Base-by-base conservation (phyloP, 2,329 filamentous ascomycete genomes). In the Juglanconis sp. region DNA sequence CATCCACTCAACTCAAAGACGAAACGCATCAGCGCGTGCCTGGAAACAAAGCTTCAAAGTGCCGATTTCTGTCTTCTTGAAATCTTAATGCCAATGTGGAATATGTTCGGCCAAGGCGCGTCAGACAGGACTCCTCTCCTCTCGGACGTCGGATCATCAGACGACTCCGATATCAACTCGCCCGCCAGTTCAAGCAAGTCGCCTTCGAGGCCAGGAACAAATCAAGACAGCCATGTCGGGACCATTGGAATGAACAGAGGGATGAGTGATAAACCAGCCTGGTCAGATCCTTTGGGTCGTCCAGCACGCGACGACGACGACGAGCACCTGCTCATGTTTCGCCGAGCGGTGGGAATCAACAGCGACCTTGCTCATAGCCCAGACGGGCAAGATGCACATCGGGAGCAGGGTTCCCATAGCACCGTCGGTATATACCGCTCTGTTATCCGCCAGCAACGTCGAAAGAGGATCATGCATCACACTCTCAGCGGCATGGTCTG, bases 261-360 rank as follows among this genome's bases (percentile, higher is more conserved):
- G 11, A 5, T 42, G 15, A 67, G 68, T 58, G 70, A 68, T 6
- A 64, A 66, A 54, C 60, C 71, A 15, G 68, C 71, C 0, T 78
- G 76, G 76, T 74, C 73, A 31, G 52, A 67, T 1, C 75, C 76
- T 0, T 72, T 71, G 0, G 76, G 76, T 0, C 70, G 77, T 7
- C 62, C 65, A 17, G 68, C 74, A 15, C 73, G 74, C 42, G 64
- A 59, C 7, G 54, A 67, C 48, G 72, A 74, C 64, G 75, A 76
- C 63, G 74, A 77, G 60, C 73, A 73, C 64, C 69, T 80, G 1
- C 46, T 72, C 32, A 73, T 79, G 49, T 81, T 79, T 67, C 72
- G 77, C 24, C 70, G 71, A 3, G 77, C 79, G 0, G 64, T 80
- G 0, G 77, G 78, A 1, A 80, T 80, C 66, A 76, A 76, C 65